Evolutionary conservation across 257 asterid species (phyloP).

Genomic region (Handroanthus guayacan): DNA sequence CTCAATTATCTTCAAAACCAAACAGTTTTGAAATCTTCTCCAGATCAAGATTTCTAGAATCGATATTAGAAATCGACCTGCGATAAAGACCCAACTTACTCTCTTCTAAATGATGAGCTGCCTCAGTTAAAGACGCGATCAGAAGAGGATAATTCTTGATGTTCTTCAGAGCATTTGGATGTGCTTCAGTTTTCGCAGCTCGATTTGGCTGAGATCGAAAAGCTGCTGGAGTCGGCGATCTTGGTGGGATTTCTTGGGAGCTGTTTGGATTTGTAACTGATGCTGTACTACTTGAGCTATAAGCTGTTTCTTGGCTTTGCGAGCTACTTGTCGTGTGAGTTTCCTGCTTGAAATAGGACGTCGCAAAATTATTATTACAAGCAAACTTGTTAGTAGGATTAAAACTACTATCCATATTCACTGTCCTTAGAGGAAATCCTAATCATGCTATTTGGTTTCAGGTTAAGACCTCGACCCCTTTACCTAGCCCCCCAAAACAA

Average conservation of each 20-base stretch:
- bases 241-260: slow-evolving; percentile 50
- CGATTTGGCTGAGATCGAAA: slow-evolving; percentile 53
- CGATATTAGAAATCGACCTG: slow-evolving; percentile 67
- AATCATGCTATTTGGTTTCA: too few relatives aligned
- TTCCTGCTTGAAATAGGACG: slow-evolving; percentile 40
- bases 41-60: slow-evolving; percentile 64
- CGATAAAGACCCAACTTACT: slow-evolving; percentile 62
- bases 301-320: slow-evolving; percentile 44
- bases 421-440: too few relatives aligned
- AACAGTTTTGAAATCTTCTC: slow-evolving; percentile 74
- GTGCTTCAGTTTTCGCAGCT: slow-evolving; percentile 81
- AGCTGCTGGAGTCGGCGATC: slow-evolving; percentile 64
- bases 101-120: slow-evolving; percentile 72
- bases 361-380: too few relatives aligned
- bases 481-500: too few relatives aligned
- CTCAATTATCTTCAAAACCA: slow-evolving; percentile 52
- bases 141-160: slow-evolving; percentile 85
- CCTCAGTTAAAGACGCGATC: slow-evolving; percentile 77
- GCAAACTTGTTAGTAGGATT: too few relatives aligned
- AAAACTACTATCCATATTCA: too few relatives aligned
- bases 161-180: slow-evolving; percentile 86
- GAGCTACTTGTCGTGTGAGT: slow-evolving; percentile 36
- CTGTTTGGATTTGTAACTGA: slow-evolving; percentile 41
- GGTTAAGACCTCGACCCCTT: too few relatives aligned
- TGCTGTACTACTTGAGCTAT: slow-evolving; percentile 51